Evolutionary conservation across 495 filamentous ascomycete species (phyloP).

Genomic region (Penicillium taxi): DNA sequence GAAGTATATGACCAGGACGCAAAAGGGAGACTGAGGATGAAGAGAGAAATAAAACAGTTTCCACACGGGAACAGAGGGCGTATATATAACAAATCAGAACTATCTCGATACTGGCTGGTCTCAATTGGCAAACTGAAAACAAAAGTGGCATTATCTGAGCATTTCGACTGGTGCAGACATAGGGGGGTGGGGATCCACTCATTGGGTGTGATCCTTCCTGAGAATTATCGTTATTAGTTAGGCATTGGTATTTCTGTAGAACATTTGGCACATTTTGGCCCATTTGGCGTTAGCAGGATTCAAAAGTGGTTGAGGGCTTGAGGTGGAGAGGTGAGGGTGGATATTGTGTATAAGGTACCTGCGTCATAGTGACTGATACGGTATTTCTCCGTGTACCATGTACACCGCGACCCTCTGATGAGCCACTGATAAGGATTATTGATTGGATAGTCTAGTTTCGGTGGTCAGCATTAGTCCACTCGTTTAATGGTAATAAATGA

Average conservation of each 20-base stretch:
- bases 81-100: conserved; percentile 6
- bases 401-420: no score
- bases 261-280: conserved; percentile 6
- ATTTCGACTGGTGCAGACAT: conserved; percentile 16
- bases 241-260: conserved; percentile 11
- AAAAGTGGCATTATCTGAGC: background rate
- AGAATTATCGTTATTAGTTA: conserved; percentile 38
- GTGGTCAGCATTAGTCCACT: no score
- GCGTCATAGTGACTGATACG: conserved; percentile 10
- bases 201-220: conserved; percentile 29
- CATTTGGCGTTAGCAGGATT: no score
- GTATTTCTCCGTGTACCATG: conserved; percentile 10
- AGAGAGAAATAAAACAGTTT: conserved; percentile 3
- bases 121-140: conserved; percentile 13
- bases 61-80: conserved; percentile 3
- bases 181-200: conserved; percentile 22
- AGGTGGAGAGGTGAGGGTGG: no score
- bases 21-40: conserved; percentile 2
- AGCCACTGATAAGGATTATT: no score
- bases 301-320: no score
- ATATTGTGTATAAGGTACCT: conserved; percentile 25
- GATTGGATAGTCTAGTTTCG: no score
- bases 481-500: no score
- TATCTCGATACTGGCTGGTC: conserved; percentile 3
- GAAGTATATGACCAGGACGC: conserved; percentile 5